Conservation (phyloP, 2,329 filamentous ascomycete genomes). For the Diplodia corticola region DNA sequence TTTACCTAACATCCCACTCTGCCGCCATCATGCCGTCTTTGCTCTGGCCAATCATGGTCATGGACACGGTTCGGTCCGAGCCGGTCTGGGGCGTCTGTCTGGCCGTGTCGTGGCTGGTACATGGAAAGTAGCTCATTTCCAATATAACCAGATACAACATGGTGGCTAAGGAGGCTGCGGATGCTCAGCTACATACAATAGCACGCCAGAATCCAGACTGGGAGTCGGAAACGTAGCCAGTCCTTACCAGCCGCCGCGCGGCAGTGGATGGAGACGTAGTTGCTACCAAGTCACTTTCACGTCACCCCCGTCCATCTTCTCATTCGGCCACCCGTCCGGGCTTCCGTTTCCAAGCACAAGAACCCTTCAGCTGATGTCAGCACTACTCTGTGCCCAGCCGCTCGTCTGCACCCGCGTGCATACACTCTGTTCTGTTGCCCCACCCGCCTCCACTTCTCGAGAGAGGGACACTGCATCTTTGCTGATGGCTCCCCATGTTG, state of each 20-base stretch:
- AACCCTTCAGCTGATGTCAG: not conserved
- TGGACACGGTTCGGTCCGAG: slow-evolving; percentile 16
- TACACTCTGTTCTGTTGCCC: not conserved
- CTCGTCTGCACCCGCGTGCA: not conserved
- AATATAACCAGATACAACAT: no score
- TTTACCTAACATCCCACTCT: not conserved
- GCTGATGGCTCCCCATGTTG: not conserved
- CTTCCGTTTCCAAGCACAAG: not conserved
- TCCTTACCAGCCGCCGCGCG: not conserved
- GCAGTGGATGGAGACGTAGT: not conserved
- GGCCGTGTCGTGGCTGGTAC: not conserved
- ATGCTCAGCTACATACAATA: not conserved
- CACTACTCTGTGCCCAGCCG: not conserved
- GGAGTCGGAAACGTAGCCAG: not conserved
- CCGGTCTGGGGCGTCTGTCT: not conserved
- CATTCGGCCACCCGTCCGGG: not conserved
- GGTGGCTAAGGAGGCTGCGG: not conserved
- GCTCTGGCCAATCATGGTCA: slow-evolving; percentile 5
- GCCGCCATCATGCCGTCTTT: no score
- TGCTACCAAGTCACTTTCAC: not conserved
- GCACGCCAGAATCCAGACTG: not conserved
- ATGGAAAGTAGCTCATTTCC: not conserved
- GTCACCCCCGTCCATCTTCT: not conserved
- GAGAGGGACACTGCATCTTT: not conserved
- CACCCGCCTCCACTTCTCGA: not conserved